Conservation (phyloP, 75 land plant genomes). For the Pseudotsuga menziesii region DNA sequence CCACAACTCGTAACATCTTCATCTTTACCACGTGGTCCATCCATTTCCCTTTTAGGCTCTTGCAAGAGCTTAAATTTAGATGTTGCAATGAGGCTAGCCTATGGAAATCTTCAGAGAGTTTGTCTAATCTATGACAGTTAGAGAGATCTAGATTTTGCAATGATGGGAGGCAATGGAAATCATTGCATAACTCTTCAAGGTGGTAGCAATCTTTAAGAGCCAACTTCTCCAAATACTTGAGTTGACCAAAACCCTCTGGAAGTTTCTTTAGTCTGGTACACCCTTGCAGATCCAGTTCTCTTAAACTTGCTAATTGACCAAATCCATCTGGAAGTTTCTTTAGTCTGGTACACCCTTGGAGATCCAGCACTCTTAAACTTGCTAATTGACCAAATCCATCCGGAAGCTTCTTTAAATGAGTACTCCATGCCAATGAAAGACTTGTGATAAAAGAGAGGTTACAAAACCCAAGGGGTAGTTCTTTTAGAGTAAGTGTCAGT, state of each 20-base stretch:
- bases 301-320: background rate
- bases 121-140: no score
- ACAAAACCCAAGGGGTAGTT: no score
- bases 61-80: background rate
- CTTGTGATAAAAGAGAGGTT: background rate
- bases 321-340: background rate
- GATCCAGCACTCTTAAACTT: background rate
- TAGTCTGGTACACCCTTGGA: background rate
- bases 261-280: background rate
- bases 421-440: background rate
- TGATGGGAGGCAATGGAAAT: background rate
- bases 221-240: background rate
- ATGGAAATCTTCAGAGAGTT: background rate
- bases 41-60: background rate
- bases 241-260: conserved; percentile 1
- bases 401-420: background rate
- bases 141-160: background rate
- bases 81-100: background rate
- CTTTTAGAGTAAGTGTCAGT: no score
- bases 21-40: background rate
- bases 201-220: background rate
- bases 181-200: background rate
- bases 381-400: background rate
- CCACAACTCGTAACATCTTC: background rate
- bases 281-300: background rate